These are phyloP conservation scores for Epicoccum nigrum DNA, from an alignment of 2,329 filamentous ascomycete genomes.

Conservation along the genomic window DNA sequence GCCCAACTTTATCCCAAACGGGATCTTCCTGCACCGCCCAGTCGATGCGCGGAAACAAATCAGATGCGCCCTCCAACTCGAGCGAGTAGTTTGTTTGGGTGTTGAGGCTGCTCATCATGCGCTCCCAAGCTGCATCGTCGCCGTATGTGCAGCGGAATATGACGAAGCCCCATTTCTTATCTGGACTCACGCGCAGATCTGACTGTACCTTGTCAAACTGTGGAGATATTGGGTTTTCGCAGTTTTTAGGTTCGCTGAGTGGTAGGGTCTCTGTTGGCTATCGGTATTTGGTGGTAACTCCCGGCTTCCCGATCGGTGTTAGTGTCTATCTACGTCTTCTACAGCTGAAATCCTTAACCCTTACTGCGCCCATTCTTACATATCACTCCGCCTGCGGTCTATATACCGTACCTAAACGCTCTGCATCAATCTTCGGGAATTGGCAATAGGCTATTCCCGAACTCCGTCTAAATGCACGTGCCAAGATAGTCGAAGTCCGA, in stretches of 20 bases:
- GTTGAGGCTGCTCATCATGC: constrained; percentile 16
- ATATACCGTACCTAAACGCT: not conserved
- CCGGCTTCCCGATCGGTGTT: no score
- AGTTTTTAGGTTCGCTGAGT: not conserved
- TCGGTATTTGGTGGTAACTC: no score
- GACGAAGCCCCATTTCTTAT: constrained; percentile 19
- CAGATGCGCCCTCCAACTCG: not conserved
- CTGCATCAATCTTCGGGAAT: not conserved
- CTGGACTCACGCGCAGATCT: constrained; percentile 1
- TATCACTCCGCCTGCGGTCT: no score
- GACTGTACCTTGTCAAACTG: not conserved
- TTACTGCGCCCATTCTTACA: no score
- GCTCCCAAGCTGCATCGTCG: constrained; percentile 12
- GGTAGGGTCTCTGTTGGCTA: no score
- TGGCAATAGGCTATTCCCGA: not conserved
- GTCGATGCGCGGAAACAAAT: constrained; percentile 16
- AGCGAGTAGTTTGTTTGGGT: constrained; percentile 2
- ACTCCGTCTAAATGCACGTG: no score
- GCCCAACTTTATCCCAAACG: constrained; percentile 4
- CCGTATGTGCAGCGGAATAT: constrained; percentile 21
- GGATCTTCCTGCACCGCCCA: constrained; percentile 19
- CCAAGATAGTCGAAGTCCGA: no score
- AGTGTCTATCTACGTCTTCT: no score
- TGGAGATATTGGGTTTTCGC: not conserved
- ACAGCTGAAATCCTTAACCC: no score